A percentile compares a stretch with the other conserved stretches of the same genome.
Evolutionary conservation across 2,329 filamentous ascomycete genomes (phyloP).

Genomic region (Calonectria pseudoreteaudii): DNA sequence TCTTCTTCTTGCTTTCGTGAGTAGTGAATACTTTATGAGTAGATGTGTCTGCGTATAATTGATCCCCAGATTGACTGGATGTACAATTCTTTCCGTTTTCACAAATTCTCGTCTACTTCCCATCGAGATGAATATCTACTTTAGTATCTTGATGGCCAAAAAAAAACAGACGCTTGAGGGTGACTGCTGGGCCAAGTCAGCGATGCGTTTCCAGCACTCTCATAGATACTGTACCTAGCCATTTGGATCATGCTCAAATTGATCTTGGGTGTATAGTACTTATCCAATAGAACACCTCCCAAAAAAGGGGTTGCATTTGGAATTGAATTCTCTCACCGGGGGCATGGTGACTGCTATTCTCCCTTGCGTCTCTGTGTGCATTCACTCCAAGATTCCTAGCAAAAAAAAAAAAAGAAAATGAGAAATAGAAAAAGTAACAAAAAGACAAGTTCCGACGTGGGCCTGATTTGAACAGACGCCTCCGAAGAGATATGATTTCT

Average conservation of each 20-base stretch:
- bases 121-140: neutral
- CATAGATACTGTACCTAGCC: neutral
- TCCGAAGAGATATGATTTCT: conserved; percentile 10
- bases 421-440: too few species aligned
- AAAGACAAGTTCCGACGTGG: neutral
- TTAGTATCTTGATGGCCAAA: neutral
- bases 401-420: neutral
- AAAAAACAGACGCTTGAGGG: neutral
- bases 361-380: neutral
- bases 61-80: neutral
- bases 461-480: conserved; percentile 6
- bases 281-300: too few species aligned
- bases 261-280: neutral
- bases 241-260: neutral
- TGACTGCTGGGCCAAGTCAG: neutral
- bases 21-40: neutral
- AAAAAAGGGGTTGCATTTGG: neutral
- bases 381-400: neutral
- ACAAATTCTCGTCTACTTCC: neutral
- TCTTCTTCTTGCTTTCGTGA: neutral
- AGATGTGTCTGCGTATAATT: neutral
- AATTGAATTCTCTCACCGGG: neutral
- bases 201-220: neutral
- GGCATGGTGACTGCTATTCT: neutral
- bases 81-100: neutral